Conservation (phyloP, 1,284 basidiomycete genomes). For the Amylostereum chailletii region DNA sequence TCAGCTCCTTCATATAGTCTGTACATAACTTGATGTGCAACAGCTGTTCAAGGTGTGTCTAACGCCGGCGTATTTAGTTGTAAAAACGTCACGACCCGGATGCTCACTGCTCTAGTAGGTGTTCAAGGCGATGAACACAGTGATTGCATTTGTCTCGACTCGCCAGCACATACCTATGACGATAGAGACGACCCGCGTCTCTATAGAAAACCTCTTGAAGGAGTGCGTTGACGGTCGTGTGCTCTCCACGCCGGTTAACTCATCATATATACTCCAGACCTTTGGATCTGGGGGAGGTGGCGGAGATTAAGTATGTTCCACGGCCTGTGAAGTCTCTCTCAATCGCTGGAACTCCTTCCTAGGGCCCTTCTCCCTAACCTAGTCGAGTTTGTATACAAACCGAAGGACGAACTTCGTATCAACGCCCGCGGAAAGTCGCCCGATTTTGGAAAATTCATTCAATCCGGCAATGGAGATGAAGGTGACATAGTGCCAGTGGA, state of each 20-base stretch:
- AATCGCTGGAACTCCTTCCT: not conserved
- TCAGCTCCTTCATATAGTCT: constrained; percentile 16
- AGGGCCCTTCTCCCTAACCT: constrained; percentile 78
- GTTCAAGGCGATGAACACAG: constrained; percentile 76
- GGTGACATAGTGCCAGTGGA: too few species aligned
- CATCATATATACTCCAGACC: constrained; percentile 39
- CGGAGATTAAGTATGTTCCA: constrained; percentile 70
- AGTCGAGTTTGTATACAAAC: constrained; percentile 78
- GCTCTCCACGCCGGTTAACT: constrained; percentile 3
- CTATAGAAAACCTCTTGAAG: constrained; percentile 73
- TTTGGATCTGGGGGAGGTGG: constrained; percentile 70
- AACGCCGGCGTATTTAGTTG: not conserved
- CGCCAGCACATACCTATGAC: constrained; percentile 79
- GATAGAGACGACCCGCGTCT: constrained; percentile 67
- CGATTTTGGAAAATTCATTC: constrained; percentile 22
- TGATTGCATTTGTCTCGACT: constrained; percentile 81
- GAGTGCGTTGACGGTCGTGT: constrained; percentile 32
- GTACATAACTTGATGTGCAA: not conserved
- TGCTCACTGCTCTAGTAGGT: not conserved
- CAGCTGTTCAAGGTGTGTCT: constrained; percentile 18
- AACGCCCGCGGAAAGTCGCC: constrained; percentile 22
- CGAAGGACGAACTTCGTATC: constrained; percentile 49
- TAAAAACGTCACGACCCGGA: not conserved
- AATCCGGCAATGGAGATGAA: not conserved
- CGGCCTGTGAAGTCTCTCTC: constrained; percentile 1